Conservation (phyloP, 495 filamentous ascomycete genomes). For the Beverwykella pulmonaria region DNA sequence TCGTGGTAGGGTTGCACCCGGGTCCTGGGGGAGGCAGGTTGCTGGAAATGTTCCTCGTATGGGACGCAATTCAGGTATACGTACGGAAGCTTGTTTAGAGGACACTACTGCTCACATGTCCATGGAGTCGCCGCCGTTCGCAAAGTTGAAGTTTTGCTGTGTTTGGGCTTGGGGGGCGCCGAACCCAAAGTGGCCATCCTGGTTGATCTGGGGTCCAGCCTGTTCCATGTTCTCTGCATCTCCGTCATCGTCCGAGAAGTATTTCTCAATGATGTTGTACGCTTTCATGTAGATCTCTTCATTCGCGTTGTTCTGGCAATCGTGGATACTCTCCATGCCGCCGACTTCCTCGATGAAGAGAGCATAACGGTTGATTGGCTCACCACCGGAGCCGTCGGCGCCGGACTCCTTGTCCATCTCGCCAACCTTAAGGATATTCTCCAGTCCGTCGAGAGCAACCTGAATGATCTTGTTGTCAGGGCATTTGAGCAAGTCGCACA, state of each 20-base stretch:
- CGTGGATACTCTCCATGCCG: conserved; percentile 99
- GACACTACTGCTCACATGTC: conserved; percentile 77
- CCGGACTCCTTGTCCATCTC: conserved; percentile 88
- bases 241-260: conserved; percentile 98
- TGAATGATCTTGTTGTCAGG: conserved; percentile 99
- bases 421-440: conserved; percentile 99
- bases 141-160: conserved; percentile 86
- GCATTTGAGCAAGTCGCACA: conserved; percentile 94
- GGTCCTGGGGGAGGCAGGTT: no score
- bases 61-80: neutral
- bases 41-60: no score
- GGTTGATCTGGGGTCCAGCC: conserved; percentile 63
- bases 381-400: conserved; percentile 64
- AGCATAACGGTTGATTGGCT: conserved; percentile 93
- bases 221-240: conserved; percentile 70
- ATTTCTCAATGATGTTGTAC: conserved; percentile 99
- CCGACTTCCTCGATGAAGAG: conserved; percentile 98
- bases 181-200: conserved; percentile 80
- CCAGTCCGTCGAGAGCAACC: conserved; percentile 94
- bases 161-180: conserved; percentile 66
- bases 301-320: conserved; percentile 99
- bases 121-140: conserved; percentile 92
- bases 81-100: neutral
- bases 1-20: no score
- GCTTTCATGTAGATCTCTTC: conserved; percentile 99